These are phyloP conservation scores for Asterionellopsis glacialis DNA, from an alignment of 108 stramenopile genomes.

Conservation along the genomic window DNA sequence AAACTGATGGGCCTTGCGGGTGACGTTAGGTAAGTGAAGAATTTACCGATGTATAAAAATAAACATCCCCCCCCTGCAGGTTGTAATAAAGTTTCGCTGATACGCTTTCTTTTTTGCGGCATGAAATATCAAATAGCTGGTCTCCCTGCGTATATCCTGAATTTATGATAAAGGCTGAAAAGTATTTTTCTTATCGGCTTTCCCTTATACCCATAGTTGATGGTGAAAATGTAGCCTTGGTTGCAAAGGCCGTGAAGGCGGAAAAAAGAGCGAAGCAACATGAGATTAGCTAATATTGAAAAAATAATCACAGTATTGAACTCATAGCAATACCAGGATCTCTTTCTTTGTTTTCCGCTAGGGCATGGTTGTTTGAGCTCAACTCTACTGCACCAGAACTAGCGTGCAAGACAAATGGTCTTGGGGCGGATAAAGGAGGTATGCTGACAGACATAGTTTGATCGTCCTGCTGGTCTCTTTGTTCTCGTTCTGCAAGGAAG, in stretches of 20 bases:
- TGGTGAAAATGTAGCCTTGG: constrained; percentile 10
- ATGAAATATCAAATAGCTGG: constrained; percentile 22
- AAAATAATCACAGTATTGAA: no score
- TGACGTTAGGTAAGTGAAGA: constrained; percentile 24
- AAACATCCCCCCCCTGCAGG: no score
- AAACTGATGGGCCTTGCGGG: constrained; percentile 54
- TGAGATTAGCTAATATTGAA: no score
- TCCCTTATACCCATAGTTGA: constrained; percentile 11
- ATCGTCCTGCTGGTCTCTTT: background rate
- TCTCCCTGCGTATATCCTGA: constrained; percentile 46
- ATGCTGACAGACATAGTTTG: background rate
- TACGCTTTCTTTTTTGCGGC: background rate
- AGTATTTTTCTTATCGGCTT: constrained; percentile 23
- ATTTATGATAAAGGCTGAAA: constrained; percentile 20
- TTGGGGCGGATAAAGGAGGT: no score
- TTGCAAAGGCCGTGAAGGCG: background rate
- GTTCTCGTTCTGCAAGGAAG: background rate
- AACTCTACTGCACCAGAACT: no score
- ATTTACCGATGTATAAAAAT: background rate
- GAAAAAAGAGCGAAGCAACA: no score
- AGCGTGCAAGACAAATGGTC: no score
- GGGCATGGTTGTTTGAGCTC: no score
- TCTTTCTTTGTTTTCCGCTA: no score
- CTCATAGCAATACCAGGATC: no score
- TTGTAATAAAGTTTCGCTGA: background rate